phyloP scores from a whole-genome alignment of 441 rosid species.

The Erysimum pusillum region DNA sequence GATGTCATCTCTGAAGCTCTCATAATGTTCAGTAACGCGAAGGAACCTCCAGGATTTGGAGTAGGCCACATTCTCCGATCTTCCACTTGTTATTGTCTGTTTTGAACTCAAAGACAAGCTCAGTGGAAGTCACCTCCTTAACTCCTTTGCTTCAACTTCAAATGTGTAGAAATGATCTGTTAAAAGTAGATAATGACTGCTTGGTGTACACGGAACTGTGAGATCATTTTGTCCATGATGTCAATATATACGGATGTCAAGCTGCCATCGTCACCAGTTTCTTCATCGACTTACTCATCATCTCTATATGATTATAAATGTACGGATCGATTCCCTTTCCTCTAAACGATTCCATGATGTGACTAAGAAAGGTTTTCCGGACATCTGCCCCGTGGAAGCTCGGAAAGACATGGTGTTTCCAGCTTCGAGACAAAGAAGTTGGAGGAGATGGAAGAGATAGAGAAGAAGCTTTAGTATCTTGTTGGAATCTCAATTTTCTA shows the following conservation, averaged over 20 bases:
- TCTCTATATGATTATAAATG: not conserved
- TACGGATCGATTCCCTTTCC: not conserved
- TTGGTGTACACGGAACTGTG: not conserved
- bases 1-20: not conserved
- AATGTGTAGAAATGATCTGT: constrained; percentile 16
- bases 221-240: not conserved
- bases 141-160: constrained; percentile 1
- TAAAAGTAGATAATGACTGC: accelerated
- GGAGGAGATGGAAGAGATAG: not conserved
- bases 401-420: not conserved
- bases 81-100: not conserved
- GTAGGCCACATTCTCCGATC: not conserved
- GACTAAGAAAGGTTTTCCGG: not conserved
- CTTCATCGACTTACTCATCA: not conserved
- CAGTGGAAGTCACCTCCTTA: constrained; percentile 18
- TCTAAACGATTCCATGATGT: not conserved
- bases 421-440: not conserved
- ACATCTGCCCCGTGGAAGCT: not conserved
- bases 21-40: not conserved
- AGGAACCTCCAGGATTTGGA: not conserved
- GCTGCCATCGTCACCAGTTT: not conserved
- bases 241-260: accelerated
- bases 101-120: not conserved
- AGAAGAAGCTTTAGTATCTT: not conserved
- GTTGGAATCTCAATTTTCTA: not conserved